Conservation (phyloP, 2,329 filamentous ascomycete species). For the Xylariomycetidae sp. region DNA sequence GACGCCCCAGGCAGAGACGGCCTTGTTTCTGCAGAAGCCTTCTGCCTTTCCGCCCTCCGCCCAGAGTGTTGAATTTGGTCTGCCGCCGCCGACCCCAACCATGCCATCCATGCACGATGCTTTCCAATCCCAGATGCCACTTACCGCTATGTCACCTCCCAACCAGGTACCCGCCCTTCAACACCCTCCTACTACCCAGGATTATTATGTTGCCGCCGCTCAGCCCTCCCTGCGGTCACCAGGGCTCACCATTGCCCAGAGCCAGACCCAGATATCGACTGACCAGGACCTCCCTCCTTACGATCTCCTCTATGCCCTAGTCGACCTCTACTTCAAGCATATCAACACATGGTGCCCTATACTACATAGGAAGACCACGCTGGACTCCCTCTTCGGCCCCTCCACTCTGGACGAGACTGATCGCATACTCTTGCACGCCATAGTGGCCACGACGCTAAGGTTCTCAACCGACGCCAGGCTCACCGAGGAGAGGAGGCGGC, state of each 20-base stretch:
- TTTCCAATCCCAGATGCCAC: slow-evolving; percentile 40
- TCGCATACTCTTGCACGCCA: slow-evolving; percentile 77
- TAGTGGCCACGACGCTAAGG: slow-evolving; percentile 80
- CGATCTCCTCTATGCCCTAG: slow-evolving; percentile 66
- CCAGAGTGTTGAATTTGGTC: slow-evolving; percentile 46
- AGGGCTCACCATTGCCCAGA: slow-evolving; percentile 47
- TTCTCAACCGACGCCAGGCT: slow-evolving; percentile 76
- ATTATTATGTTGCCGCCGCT: slow-evolving; percentile 43
- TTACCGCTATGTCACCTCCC: slow-evolving; percentile 35
- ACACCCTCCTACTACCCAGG: slow-evolving; percentile 39
- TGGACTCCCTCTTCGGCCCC: slow-evolving; percentile 77
- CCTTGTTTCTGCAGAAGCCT: slow-evolving; percentile 58
- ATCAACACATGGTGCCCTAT: slow-evolving; percentile 86
- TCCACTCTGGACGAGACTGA: slow-evolving; percentile 75
- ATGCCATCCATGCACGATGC: slow-evolving; percentile 41
- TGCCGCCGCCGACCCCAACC: slow-evolving; percentile 40
- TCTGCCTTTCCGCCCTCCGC: slow-evolving; percentile 42
- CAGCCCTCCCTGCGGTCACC: slow-evolving; percentile 54
- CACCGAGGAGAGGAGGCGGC: slow-evolving; percentile 65
- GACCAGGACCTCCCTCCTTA: slow-evolving; percentile 71
- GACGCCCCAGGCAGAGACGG: slow-evolving; percentile 53
- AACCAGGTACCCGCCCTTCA: slow-evolving; percentile 31
- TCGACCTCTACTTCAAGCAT: slow-evolving; percentile 75
- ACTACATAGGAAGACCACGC: slow-evolving; percentile 75
- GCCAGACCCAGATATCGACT: slow-evolving; percentile 40